phyloP scores from a whole-genome alignment of 805 yeast species.

The Zygosaccharomyces lentus region DNA sequence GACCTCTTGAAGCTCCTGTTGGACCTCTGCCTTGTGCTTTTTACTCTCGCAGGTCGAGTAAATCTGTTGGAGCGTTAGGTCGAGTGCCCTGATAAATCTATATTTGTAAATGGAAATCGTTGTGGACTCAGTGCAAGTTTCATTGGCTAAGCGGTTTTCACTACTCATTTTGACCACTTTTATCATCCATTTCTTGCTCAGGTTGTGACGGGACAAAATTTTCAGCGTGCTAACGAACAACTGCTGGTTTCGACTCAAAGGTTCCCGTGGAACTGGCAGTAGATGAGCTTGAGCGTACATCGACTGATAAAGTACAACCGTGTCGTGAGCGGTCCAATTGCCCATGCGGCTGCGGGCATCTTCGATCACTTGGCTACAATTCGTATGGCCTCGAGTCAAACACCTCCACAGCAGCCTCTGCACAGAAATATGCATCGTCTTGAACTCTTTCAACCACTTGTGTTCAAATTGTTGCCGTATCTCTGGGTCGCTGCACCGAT shows the following conservation, averaged over 20 bases:
- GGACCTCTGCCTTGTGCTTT: slow-evolving; percentile 5
- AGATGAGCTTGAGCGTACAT: slow-evolving; percentile 23
- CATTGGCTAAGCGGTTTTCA: slow-evolving; percentile 21
- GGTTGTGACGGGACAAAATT: slow-evolving; percentile 14
- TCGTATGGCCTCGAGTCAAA: slow-evolving; percentile 3
- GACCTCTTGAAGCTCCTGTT: slow-evolving; percentile 15
- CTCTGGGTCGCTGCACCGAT: slow-evolving; percentile 17
- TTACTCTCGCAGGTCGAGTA: slow-evolving; percentile 15
- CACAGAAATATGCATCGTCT: slow-evolving; percentile 15
- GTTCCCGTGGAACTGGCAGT: slow-evolving; percentile 14
- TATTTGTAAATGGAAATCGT: slow-evolving; percentile 22
- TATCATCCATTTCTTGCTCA: slow-evolving; percentile 15
- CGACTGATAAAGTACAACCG: slow-evolving; percentile 28
- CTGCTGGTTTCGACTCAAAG: slow-evolving; percentile 20
- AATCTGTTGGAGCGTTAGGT: slow-evolving; percentile 23
- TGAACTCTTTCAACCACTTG: slow-evolving; percentile 19
- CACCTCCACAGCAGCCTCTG: slow-evolving; percentile 31
- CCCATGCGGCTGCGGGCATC: slow-evolving; percentile 3
- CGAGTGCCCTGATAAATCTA: slow-evolving; percentile 29
- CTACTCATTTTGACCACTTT: slow-evolving; percentile 27
- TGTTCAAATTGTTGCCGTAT: slow-evolving; percentile 13
- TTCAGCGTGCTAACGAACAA: slow-evolving; percentile 22
- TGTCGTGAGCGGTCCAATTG: slow-evolving; percentile 13
- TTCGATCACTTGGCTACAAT: slow-evolving; percentile 1
- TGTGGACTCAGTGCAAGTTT: slow-evolving; percentile 2